Conservation (phyloP, 169 alveolate genomes). For the Besnoitia besnoiti region DNA sequence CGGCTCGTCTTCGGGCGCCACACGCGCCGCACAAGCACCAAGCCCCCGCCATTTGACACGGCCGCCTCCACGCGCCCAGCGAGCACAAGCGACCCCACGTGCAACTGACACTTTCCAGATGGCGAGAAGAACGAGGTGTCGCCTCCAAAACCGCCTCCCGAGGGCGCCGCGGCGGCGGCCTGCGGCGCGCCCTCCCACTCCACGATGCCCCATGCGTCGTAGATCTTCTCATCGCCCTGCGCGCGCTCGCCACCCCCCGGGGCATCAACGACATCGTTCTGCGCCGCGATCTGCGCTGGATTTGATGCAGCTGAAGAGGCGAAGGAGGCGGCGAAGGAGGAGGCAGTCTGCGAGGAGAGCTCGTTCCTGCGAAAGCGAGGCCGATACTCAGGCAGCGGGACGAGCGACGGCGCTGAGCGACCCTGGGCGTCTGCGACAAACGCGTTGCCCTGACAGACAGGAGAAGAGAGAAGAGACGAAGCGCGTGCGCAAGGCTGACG, state of each 20-base stretch:
- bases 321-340: background rate
- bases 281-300: background rate
- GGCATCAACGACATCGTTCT: background rate
- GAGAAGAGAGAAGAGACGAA: background rate
- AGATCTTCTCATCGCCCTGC: background rate
- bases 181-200: background rate
- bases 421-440: background rate
- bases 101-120: background rate
- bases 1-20: background rate
- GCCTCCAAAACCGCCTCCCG: too few relatives aligned
- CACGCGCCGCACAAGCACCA: background rate
- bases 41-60: background rate
- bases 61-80: background rate
- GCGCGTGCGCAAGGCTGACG: too few relatives aligned
- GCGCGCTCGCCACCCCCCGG: background rate
- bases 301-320: background rate
- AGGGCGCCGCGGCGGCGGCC: background rate
- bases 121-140: background rate
- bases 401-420: background rate
- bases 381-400: background rate
- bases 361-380: background rate
- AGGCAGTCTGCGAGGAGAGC: background rate
- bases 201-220: background rate
- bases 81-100: constrained; percentile 33
- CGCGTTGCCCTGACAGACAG: background rate